phyloP scores from a whole-genome alignment of 768 basidiomycete genomes.

The Amanita jacksonii region DNA sequence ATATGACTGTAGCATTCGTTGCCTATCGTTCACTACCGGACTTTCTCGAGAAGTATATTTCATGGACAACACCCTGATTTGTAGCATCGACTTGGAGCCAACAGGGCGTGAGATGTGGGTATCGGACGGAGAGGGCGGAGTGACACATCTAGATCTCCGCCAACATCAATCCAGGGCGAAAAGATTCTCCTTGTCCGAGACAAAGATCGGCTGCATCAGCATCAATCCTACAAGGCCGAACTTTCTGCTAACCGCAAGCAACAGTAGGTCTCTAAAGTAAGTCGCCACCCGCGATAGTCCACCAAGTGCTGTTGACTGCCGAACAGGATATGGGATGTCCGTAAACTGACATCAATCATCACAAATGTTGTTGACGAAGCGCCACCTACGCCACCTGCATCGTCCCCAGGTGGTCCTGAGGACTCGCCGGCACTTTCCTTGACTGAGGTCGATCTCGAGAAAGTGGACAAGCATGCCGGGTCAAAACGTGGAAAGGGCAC shows the following conservation, averaged over 20 bases:
- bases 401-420: conserved; percentile 16
- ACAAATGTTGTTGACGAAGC: conserved; percentile 22
- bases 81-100: conserved; percentile 60
- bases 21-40: conserved; percentile 62
- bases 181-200: conserved; percentile 56
- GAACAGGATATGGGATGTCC: conserved; percentile 69
- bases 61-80: conserved; percentile 51
- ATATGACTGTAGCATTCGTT: conserved; percentile 73
- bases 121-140: conserved; percentile 61
- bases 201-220: conserved; percentile 74
- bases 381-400: conserved; percentile 18
- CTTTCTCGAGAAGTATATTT: conserved; percentile 62
- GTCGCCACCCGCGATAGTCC: conserved; percentile 11
- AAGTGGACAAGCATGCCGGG: conserved; percentile 37
- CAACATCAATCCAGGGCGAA: conserved; percentile 44
- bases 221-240: conserved; percentile 63
- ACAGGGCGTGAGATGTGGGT: conserved; percentile 79
- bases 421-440: neutral
- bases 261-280: conserved; percentile 62
- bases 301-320: neutral
- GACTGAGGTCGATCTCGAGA: conserved; percentile 31
- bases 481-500: conserved; percentile 44
- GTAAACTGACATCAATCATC: conserved; percentile 46
- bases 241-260: conserved; percentile 67
- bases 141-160: conserved; percentile 70